phyloP scores from a whole-genome alignment of 176 grass and related monocot genomes.

The Phyllostachys edulis region DNA sequence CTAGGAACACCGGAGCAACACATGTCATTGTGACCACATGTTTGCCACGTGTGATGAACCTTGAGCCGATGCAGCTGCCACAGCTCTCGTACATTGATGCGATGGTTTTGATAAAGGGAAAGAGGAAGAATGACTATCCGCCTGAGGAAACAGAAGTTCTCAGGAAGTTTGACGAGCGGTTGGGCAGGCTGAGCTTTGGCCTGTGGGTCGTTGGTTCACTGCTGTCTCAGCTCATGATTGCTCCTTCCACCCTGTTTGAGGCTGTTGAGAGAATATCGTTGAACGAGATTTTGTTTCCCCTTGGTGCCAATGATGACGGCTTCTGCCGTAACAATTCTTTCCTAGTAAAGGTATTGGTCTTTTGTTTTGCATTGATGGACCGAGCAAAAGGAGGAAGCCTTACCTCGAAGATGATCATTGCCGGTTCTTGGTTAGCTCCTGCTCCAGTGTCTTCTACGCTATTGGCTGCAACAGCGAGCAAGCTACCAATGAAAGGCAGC shows the following conservation, averaged over 20 bases:
- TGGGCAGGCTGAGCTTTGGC: slow-evolving; percentile 86
- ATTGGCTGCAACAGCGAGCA: slow-evolving; percentile 73
- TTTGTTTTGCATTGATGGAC: slow-evolving; percentile 92
- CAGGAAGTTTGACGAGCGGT: slow-evolving; percentile 77
- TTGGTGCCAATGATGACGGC: slow-evolving; percentile 53
- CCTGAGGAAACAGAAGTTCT: slow-evolving; percentile 72
- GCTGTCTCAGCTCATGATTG: slow-evolving; percentile 77
- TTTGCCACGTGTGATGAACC: slow-evolving; percentile 75
- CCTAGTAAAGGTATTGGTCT: slow-evolving; percentile 74
- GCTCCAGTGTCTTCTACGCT: slow-evolving; percentile 71
- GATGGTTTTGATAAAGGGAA: slow-evolving; percentile 74
- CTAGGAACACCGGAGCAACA: slow-evolving; percentile 82
- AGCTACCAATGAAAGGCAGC: slow-evolving; percentile 65
- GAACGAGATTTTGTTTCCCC: slow-evolving; percentile 55
- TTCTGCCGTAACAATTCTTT: slow-evolving; percentile 87
- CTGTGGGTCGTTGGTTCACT: slow-evolving; percentile 80
- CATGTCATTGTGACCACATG: slow-evolving; percentile 80
- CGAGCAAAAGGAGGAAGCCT: slow-evolving; percentile 68
- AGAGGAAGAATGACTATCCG: slow-evolving; percentile 73
- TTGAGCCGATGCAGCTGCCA: slow-evolving; percentile 85
- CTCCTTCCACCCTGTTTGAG: slow-evolving; percentile 82
- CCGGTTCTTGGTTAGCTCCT: slow-evolving; percentile 87
- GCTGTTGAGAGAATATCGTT: slow-evolving; percentile 72
- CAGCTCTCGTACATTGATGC: slow-evolving; percentile 63
- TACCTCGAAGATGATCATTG: slow-evolving; percentile 78